These are phyloP conservation scores for Tetrahymena thermophila DNA, from an alignment of 73 alveolate genomes.

Conservation along the genomic window DNA sequence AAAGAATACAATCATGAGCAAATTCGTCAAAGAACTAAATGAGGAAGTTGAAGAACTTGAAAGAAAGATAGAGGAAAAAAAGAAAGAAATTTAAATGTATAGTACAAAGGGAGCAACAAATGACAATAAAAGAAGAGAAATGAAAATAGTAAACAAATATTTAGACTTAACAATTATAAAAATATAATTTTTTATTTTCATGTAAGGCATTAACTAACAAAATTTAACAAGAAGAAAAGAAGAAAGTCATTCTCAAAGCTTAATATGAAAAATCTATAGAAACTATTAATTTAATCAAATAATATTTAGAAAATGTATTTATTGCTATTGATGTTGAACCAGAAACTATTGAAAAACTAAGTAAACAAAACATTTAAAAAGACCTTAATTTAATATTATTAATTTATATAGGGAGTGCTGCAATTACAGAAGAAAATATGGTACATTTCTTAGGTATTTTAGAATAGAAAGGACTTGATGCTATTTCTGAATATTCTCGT, in stretches of 20 bases:
- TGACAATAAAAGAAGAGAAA: slow-evolving; percentile 43
- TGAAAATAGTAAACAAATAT: not conserved
- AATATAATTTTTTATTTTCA: not conserved
- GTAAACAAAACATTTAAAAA: not conserved
- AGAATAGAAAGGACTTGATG: slow-evolving; percentile 43
- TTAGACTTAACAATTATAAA: not conserved
- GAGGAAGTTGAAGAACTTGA: slow-evolving; percentile 42
- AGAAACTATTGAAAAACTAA: slow-evolving; percentile 35
- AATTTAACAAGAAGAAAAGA: slow-evolving; percentile 38
- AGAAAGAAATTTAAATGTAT: slow-evolving; percentile 37
- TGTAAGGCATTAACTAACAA: slow-evolving; percentile 7
- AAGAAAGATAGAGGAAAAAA: slow-evolving; percentile 33
- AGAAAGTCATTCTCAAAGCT: slow-evolving; percentile 36
- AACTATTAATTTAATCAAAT: slow-evolving; percentile 32
- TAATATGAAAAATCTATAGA: slow-evolving; percentile 43
- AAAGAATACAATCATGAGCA: slow-evolving; percentile 33
- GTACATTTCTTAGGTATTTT: slow-evolving; percentile 40
- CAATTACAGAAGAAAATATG: slow-evolving; percentile 46
- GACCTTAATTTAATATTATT: not conserved
- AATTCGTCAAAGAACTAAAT: slow-evolving; percentile 34
- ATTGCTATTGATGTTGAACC: slow-evolving; percentile 40
- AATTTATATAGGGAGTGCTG: slow-evolving; percentile 23
- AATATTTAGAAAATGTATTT: slow-evolving; percentile 40
- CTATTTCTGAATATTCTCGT: slow-evolving; percentile 37
- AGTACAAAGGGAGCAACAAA: slow-evolving; percentile 43